Base-by-base conservation (phyloP, 768 basidiomycete species). In the Naganishia kalamii region DNA sequence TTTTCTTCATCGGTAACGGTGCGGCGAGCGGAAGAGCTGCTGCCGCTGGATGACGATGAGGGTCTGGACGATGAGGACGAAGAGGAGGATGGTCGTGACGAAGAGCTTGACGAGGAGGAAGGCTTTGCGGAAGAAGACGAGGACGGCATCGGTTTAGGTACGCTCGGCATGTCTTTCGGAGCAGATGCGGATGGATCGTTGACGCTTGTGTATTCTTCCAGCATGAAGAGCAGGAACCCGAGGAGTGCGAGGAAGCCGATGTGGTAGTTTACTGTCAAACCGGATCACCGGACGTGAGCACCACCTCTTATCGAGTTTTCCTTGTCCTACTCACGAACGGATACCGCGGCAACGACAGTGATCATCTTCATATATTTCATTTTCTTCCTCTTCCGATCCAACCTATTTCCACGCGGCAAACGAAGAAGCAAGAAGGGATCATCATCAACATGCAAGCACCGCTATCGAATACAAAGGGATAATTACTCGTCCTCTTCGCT, bases 311-410 rank as follows among this genome's bases (percentile, higher is more conserved):
- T 32, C 25, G 25, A 15, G 29, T 12, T 11, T 32, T 8, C 10
- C 4, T 2, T 29, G 11, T 51, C 5, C 13, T 11, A 32, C 54
- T 41, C 40, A 57, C 54, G 13, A 15, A 57, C 40, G 2, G 54
- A 25, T 2, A 57, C 23, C 3, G 37, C 54, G 4, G 54, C 54
- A 40, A 57, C 54, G 8, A 57, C 54, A 27, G 54, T 40, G 19
- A 57, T 57, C 54, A 57, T 57, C 35, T 57, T 57, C 54, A 57
- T 41, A 27, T 57, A 57, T 25, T 57, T 57, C 8, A 57, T 57
- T 35, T 13, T 57, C 13, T 40, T 57, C 23, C 54, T 17, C 37
- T 57, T 57, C 27, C 27, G 23, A 7, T 21, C 54, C 37, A 57
- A 37, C 13, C 54, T 57, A 57, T 27, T n/a, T n/a, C n/a, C n/a